These are phyloP conservation scores for Friedmanniomyces endolithicus DNA, from an alignment of 495 filamentous ascomycete genomes.

Conservation along the genomic window DNA sequence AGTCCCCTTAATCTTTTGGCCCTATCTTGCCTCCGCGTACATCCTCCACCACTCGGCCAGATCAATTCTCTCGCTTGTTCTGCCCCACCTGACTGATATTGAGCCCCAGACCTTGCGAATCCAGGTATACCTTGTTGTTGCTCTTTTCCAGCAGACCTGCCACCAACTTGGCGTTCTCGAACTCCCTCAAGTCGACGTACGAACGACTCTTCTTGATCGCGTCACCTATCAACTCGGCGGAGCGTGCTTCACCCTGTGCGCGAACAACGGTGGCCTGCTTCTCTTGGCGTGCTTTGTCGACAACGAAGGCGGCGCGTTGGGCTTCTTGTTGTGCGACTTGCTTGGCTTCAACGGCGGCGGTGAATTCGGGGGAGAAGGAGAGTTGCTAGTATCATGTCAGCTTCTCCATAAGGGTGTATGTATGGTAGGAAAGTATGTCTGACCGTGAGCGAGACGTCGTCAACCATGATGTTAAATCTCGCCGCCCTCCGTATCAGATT, in stretches of 20 bases:
- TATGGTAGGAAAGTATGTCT: conserved; percentile 19
- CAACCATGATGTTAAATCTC: conserved; percentile 90
- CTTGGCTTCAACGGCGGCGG: conserved; percentile 95
- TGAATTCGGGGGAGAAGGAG: conserved; percentile 98
- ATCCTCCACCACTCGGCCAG: background rate
- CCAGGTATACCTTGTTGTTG: conserved; percentile 88
- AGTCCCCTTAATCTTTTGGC: background rate
- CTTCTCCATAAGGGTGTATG: conserved; percentile 14
- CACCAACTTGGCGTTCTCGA: conserved; percentile 88
- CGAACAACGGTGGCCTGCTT: conserved; percentile 98
- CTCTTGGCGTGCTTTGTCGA: conserved; percentile 97
- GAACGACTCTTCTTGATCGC: conserved; percentile 98
- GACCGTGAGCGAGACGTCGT: conserved; percentile 96
- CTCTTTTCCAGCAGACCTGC: conserved; percentile 72
- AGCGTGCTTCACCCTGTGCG: conserved; percentile 97
- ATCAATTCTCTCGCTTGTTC: conserved; percentile 1
- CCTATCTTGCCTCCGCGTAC: background rate
- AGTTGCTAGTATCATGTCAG: conserved; percentile 54
- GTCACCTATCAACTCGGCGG: conserved; percentile 93
- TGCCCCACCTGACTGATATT: conserved; percentile 58
- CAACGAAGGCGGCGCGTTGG: conserved; percentile 90
- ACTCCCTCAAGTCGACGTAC: conserved; percentile 91
- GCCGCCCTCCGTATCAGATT: conserved; percentile 83
- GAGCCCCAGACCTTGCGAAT: conserved; percentile 75
- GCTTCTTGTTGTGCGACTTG: conserved; percentile 98